phyloP scores from a whole-genome alignment of 225 moss, liverwort and hornwort genomes.

The Thuidium tamariscinum region DNA sequence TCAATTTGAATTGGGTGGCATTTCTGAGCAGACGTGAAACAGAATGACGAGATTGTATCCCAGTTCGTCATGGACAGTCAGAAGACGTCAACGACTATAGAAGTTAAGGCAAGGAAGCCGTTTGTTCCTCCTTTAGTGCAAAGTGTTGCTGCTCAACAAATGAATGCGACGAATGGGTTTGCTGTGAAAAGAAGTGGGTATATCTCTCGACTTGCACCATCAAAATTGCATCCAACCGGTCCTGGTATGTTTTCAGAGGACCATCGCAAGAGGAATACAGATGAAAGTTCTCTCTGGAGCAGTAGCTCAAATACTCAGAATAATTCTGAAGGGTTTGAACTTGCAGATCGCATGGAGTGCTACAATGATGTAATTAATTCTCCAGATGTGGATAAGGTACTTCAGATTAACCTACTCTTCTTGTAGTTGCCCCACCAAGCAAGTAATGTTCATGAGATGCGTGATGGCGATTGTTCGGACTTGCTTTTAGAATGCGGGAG shows the following conservation, averaged over 20 bases:
- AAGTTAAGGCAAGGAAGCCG: conserved; percentile 22
- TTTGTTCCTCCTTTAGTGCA: conserved; percentile 39
- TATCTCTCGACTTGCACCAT: conserved; percentile 36
- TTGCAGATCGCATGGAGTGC: conserved; percentile 31
- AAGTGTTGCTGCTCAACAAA: conserved; percentile 3
- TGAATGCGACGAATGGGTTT: neutral
- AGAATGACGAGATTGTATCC: neutral
- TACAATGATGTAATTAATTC: neutral
- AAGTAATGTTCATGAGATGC: neutral
- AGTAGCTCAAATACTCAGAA: conserved; percentile 2
- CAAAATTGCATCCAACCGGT: conserved; percentile 10
- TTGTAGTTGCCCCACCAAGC: neutral
- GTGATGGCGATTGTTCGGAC: neutral
- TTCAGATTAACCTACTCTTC: neutral
- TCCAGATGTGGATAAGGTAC: conserved; percentile 13
- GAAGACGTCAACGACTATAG: neutral
- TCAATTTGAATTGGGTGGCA: neutral
- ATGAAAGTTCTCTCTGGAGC: conserved; percentile 11
- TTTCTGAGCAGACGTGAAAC: conserved; percentile 3
- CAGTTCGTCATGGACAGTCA: neutral
- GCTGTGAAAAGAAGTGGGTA: conserved; percentile 25
- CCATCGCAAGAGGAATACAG: neutral
- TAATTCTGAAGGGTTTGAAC: conserved; percentile 11
- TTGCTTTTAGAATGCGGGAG: neutral
- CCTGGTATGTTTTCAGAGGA: conserved; percentile 9